Evolutionary conservation across 371 early-diverging fungal species (phyloP), one percentile per base, ranked within the genome.

Genomic region (Mucor indicus): DNA sequence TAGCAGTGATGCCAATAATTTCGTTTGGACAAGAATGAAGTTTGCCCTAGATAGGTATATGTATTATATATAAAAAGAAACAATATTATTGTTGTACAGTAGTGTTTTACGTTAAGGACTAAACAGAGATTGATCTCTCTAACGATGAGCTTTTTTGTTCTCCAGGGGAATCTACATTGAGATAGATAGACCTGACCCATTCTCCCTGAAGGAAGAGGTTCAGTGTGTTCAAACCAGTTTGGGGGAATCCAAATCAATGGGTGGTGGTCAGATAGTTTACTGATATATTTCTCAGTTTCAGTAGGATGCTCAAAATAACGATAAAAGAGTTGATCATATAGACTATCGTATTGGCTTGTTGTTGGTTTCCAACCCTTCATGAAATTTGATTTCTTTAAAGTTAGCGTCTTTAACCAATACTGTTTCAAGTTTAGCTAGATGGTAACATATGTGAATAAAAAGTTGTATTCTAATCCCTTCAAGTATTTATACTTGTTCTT

Each of bases 1-100:
- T 44, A 11, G 59, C 59, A 29, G 59, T 58, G 9, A 58, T 52
- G 20, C 59, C 59, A 39, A 53, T 23, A 1, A 53, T 48, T 9
- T 45, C n/a, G 10, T 43, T 17, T 16, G 51, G 50, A 24, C 31
- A 39, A 15, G 23, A 20, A n/a, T 39, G 39, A 39, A 23, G 39
- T 12, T 39, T 39, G 21, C 39, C 39, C 39, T 39, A 13, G n/a
- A n/a, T n/a, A n/a, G n/a, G 5, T 27, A 11, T 27, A 27, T 27
- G 29, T 27, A 27, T 27, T 27, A 27, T 27, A 27, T 27, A 11
- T 16, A 36, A n/a, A n/a, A n/a, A n/a, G n/a, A n/a, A n/a, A n/a
- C n/a, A n/a, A n/a, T n/a, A n/a, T n/a, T n/a, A n/a, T n/a, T n/a
- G n/a, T n/a, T n/a, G n/a, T n/a, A n/a, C n/a, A n/a, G n/a, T n/a